Evolutionary conservation across 2,329 filamentous ascomycete genomes (phyloP).

Genomic region (Scopulariopsis brevicaulis): DNA sequence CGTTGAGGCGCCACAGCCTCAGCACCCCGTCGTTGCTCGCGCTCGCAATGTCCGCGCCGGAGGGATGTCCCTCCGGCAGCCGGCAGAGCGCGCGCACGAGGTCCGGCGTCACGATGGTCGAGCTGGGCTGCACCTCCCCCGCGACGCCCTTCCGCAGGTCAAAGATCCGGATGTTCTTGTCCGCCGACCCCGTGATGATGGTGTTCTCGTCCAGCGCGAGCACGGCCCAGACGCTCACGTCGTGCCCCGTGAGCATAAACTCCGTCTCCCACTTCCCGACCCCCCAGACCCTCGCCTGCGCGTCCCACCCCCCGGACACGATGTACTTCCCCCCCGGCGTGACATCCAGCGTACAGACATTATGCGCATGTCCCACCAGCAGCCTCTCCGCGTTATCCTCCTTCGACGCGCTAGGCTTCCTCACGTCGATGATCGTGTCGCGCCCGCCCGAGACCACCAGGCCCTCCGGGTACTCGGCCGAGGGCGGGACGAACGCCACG

Average conservation of each 20-base stretch:
- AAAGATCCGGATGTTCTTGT: conserved; percentile 81
- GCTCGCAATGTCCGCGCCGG: conserved; percentile 84
- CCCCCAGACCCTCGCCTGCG: conserved; percentile 75
- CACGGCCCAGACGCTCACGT: conserved; percentile 78
- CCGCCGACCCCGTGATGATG: conserved; percentile 84
- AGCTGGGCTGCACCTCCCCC: conserved; percentile 37
- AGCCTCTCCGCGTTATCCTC: conserved; percentile 75
- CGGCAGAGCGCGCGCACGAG: conserved; percentile 82
- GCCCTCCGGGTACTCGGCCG: conserved; percentile 58
- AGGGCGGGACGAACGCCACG: conserved; percentile 64
- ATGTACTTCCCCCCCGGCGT: conserved; percentile 61
- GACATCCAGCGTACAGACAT: conserved; percentile 79
- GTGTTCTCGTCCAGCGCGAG: conserved; percentile 69
- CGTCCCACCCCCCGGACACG: conserved; percentile 91
- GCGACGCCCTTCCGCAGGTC: conserved; percentile 51
- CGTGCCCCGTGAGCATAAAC: conserved; percentile 61
- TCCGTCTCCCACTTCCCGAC: conserved; percentile 77
- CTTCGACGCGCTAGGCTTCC: conserved; percentile 54
- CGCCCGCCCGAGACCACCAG: conserved; percentile 81
- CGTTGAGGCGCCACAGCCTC: conserved; percentile 74
- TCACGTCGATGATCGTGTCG: conserved; percentile 86
- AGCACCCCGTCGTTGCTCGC: conserved; percentile 89
- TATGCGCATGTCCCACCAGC: conserved; percentile 74
- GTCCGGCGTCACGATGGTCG: conserved; percentile 57
- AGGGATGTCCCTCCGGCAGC: conserved; percentile 63